Percentiles rank a stretch among this genome's conserved stretches.
Conservation (phyloP, 345 rosid genomes). For the Citrus unshiu region DNA sequence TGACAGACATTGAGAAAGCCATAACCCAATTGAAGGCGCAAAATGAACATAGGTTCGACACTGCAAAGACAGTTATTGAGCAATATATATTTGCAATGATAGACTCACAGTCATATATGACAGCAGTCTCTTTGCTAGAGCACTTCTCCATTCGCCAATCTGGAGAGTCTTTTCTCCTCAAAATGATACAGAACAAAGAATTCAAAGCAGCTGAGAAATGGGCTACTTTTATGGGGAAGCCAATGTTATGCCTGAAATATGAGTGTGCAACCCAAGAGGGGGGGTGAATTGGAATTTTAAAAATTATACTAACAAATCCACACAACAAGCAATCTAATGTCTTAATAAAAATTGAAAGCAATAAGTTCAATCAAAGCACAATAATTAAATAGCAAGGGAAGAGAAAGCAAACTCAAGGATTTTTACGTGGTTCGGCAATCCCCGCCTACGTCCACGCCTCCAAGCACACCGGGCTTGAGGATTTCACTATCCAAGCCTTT, state of each 20-base stretch:
- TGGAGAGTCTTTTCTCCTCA: constrained; percentile 66
- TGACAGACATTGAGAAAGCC: constrained; percentile 52
- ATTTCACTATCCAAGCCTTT: too few relatives aligned
- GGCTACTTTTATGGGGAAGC: constrained; percentile 89
- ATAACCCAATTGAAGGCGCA: constrained; percentile 30
- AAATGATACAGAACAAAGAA: constrained; percentile 72
- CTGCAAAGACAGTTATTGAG: constrained; percentile 49
- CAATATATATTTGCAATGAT: constrained; percentile 49
- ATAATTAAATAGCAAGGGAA: too few relatives aligned
- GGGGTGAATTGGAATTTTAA: too few relatives aligned
- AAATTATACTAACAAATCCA: too few relatives aligned
- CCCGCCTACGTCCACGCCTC: too few relatives aligned
- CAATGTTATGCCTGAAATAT: constrained; percentile 42
- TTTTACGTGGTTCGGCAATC: too few relatives aligned
- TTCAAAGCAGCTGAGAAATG: constrained; percentile 86
- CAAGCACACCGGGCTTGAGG: too few relatives aligned
- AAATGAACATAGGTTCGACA: constrained; percentile 23
- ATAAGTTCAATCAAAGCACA: too few relatives aligned
- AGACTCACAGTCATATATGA: constrained; percentile 62
- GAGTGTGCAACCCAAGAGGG: too few relatives aligned
- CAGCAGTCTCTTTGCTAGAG: constrained; percentile 73
- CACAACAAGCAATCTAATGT: too few relatives aligned
- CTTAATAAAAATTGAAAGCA: too few relatives aligned
- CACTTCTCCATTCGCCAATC: constrained; percentile 72
- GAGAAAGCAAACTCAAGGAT: too few relatives aligned